Percentiles rank a stretch among this genome's conserved stretches.
Evolutionary conservation across 129 eudicot species (phyloP).

Genomic region (Artemisia tridentata): DNA sequence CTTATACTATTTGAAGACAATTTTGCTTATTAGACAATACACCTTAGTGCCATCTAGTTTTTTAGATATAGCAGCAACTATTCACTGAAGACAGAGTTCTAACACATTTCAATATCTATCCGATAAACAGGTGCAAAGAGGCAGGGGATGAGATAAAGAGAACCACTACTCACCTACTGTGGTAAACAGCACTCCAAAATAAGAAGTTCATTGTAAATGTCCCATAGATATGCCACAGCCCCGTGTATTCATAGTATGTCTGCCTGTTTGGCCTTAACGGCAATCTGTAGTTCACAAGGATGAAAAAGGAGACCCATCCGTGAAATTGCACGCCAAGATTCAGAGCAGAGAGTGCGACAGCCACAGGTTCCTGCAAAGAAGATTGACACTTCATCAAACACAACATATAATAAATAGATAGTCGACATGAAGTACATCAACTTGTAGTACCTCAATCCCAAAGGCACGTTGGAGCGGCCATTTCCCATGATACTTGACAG

Average conservation of each 20-base stretch:
- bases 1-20: no score
- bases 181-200: conserved; percentile 94
- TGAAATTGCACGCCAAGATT: conserved; percentile 94
- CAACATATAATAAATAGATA: conserved; percentile 16
- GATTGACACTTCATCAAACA: conserved; percentile 4
- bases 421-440: conserved; percentile 40
- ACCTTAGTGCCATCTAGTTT: no score
- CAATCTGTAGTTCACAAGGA: conserved; percentile 84
- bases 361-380: conserved; percentile 81
- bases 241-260: conserved; percentile 76
- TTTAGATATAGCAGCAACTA: no score
- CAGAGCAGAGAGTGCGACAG: conserved; percentile 84
- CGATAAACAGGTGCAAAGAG: not conserved
- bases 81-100: not conserved
- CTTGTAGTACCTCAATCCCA: conserved; percentile 77
- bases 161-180: conserved; percentile 65
- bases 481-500: conserved; percentile 90
- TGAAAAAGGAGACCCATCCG: conserved; percentile 96
- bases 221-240: conserved; percentile 88
- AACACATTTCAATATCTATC: conserved; percentile 9
- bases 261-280: conserved; percentile 64
- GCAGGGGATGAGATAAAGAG: not conserved
- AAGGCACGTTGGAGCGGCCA: conserved; percentile 91
- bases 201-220: conserved; percentile 78
- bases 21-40: no score